Percentiles rank a stretch among this genome's conserved stretches.
These are phyloP conservation scores for Entomortierella beljakovae DNA, from an alignment of 192 early-diverging fungal genomes.

Conservation along the genomic window DNA sequence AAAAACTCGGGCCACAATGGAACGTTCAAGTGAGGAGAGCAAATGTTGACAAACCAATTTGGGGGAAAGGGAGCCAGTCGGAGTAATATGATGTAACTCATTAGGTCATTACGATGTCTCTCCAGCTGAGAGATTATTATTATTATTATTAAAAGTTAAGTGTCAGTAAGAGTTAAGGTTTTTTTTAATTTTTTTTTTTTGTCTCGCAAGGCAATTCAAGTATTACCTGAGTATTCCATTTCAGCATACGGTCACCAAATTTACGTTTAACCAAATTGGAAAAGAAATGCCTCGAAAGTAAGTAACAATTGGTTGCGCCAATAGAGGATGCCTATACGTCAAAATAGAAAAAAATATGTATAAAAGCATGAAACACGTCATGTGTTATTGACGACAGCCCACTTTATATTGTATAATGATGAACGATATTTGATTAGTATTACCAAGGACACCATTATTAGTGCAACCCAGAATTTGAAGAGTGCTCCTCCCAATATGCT, in stretches of 20 bases:
- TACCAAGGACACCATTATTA: slow-evolving; percentile 63
- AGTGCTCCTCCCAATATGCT: slow-evolving; percentile 67
- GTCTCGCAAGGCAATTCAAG: not conserved
- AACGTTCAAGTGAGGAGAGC: slow-evolving; percentile 67
- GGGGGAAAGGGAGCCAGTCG: slow-evolving; percentile 68
- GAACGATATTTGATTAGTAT: too few relatives aligned
- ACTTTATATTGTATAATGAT: too few relatives aligned
- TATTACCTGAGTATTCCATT: slow-evolving; percentile 65
- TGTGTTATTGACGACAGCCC: not conserved
- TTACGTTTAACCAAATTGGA: slow-evolving; percentile 61
- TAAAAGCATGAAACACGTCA: not conserved
- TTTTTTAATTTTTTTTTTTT: not conserved
- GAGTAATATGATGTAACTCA: slow-evolving; percentile 70
- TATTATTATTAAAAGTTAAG: not conserved
- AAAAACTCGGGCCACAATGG: slow-evolving; percentile 62
- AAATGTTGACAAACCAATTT: slow-evolving; percentile 70
- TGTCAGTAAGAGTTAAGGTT: not conserved
- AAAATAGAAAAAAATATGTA: not conserved
- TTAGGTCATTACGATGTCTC: slow-evolving; percentile 63
- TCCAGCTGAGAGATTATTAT: slow-evolving; percentile 3
- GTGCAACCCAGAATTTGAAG: slow-evolving; percentile 63
- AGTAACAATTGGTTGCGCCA: slow-evolving; percentile 64
- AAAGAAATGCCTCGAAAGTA: slow-evolving; percentile 61
- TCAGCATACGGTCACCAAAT: slow-evolving; percentile 62
- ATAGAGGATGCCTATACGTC: slow-evolving; percentile 61